Evolutionary conservation across 768 basidiomycete genomes (phyloP).

Genomic region (Galerina marginata): DNA sequence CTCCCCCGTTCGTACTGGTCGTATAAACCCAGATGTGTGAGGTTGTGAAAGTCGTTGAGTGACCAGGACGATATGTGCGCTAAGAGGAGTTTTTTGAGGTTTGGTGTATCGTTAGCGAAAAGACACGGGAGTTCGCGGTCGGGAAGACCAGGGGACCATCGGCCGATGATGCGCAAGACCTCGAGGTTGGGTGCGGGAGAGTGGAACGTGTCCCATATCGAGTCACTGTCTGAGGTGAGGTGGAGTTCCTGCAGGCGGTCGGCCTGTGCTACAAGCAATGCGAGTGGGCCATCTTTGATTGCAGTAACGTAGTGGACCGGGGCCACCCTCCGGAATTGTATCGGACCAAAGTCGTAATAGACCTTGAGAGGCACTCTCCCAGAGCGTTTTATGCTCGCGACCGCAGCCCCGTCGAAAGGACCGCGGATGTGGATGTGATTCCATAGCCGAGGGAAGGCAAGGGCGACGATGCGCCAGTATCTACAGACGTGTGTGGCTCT

Average conservation of each 20-base stretch:
- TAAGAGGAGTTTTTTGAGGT: neutral
- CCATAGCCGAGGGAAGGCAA: neutral
- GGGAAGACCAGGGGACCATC: neutral
- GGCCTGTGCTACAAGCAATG: neutral
- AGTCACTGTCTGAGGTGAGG: neutral
- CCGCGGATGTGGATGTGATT: neutral
- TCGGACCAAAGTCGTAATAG: neutral
- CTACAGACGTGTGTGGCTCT: neutral
- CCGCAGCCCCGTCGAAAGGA: neutral
- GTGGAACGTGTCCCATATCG: neutral
- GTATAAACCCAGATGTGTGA: conserved; percentile 1
- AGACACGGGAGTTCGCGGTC: neutral
- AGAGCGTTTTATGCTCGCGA: neutral
- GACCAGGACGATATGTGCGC: neutral
- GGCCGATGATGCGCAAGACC: neutral
- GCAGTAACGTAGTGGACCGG: neutral
- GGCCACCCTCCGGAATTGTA: too few species aligned
- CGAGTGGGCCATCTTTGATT: neutral
- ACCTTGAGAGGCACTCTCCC: neutral
- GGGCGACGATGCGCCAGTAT: neutral
- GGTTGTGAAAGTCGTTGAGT: neutral
- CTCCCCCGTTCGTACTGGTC: neutral
- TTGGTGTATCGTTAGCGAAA: neutral
- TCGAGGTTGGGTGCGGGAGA: conserved; percentile 3
- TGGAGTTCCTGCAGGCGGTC: conserved; percentile 3